Base-by-base conservation (phyloP, 257 asterid genomes). In the Salvia miltiorrhiza region DNA sequence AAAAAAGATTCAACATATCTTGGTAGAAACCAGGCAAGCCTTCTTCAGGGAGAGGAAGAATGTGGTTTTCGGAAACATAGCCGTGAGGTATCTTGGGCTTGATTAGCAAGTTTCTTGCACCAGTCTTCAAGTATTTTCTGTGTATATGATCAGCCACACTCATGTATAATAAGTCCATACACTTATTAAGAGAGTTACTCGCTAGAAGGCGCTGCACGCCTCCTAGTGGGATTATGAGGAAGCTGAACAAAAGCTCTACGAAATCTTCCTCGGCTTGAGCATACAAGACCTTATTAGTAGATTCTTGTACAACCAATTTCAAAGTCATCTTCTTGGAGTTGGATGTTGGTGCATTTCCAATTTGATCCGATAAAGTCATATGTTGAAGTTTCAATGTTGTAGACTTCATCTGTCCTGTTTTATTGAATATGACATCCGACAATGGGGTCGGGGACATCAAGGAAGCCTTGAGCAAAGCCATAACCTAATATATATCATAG, bases 361-460 rank as follows among this genome's bases (percentile, higher is more conserved):
- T 8, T n/a, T n/a, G n/a, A 32, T 26, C 41, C 2, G 14, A 1
- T 13, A 3, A 8, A 32, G 17, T 16, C 9, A 1, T 1, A 3
- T 6, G 14, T 26, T 10, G 24, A 57, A n/a, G 44, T 14, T 30
- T 32, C 24, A 10, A 3, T 4, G 0, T 32, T 7, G 24, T 57
- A 57, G 63, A 32, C 5, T 3, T 33, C 5, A 9, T 13, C 63
- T 0, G 17, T 4, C 61, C 23, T 17, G 6, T 28, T 10, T 26
- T 55, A 12, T 26, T 11, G 43, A 62, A 60, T 47, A 76, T 11
- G 5, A 73, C 3, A 19, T 76, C 81, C 0, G 81, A 52, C 26
- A 80, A 65, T 0, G 72, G 81, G 1, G 76, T 35, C 20, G 9
- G 0, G 5, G 79, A 79, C 16, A 49, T 6, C 26, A 79, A 32